Evolutionary conservation across 306 rosid genomes (phyloP).

Genomic region (Medicago truncatula): DNA sequence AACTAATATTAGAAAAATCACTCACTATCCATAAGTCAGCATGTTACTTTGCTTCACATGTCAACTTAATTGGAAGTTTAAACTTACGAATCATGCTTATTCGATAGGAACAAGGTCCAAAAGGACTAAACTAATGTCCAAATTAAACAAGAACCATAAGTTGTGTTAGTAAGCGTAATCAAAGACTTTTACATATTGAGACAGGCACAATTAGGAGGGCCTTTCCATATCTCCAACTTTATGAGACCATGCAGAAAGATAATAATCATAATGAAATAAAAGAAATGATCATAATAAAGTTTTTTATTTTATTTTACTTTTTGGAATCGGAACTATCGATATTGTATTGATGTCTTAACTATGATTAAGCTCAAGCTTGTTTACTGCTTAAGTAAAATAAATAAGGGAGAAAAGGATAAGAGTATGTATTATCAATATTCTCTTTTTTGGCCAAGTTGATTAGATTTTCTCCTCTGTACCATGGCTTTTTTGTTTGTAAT

Average conservation of each 20-base stretch:
- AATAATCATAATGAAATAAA: background rate
- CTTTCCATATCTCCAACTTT: slow-evolving; percentile 49
- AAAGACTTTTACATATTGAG: slow-evolving; percentile 39
- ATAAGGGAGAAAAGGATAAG: too few relatives aligned
- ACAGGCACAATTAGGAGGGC: slow-evolving; percentile 45
- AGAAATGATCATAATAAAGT: background rate
- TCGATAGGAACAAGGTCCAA: slow-evolving; percentile 19
- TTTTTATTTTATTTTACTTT: background rate
- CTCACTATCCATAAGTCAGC: slow-evolving; percentile 29
- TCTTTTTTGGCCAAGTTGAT: too few relatives aligned
- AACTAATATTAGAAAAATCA: background rate
- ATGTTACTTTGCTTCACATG: slow-evolving; percentile 22
- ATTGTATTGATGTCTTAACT: too few relatives aligned
- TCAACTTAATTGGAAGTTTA: slow-evolving; percentile 28
- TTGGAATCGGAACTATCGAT: too few relatives aligned
- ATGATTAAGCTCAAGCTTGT: too few relatives aligned
- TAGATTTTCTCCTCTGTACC: too few relatives aligned
- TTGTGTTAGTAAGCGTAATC: slow-evolving; percentile 34
- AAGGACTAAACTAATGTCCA: slow-evolving; percentile 15
- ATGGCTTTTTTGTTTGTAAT: too few relatives aligned
- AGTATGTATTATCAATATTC: too few relatives aligned
- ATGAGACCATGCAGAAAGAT: slow-evolving; percentile 46
- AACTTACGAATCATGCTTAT: slow-evolving; percentile 35
- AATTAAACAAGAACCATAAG: slow-evolving; percentile 36
- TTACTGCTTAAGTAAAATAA: too few relatives aligned